Percentiles rank a stretch among this genome's conserved stretches.
Evolutionary conservation across 495 filamentous ascomycete genomes (phyloP).

Genomic region (Bombardia bombarda): DNA sequence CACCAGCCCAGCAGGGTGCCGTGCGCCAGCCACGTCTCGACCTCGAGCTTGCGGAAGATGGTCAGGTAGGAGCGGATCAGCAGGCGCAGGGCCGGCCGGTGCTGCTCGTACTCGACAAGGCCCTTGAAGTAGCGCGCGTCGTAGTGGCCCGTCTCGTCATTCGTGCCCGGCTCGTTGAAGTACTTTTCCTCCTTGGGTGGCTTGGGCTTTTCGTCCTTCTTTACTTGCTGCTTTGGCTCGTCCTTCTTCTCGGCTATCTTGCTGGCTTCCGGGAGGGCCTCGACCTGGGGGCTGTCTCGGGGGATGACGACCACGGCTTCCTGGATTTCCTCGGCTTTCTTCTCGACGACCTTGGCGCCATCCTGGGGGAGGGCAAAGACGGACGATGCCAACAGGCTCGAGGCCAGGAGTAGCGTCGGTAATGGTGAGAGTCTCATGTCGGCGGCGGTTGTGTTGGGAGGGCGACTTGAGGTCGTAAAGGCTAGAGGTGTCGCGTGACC

Average conservation of each 20-base stretch:
- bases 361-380: not conserved
- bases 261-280: too few species aligned
- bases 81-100: slow-evolving; percentile 54
- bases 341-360: not conserved
- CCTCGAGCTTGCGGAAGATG: slow-evolving; percentile 50
- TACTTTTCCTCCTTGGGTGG: slow-evolving; percentile 30
- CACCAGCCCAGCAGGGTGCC: slow-evolving; percentile 85
- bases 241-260: too few species aligned
- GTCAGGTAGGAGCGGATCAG: slow-evolving; percentile 69
- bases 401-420: not conserved
- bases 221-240: too few species aligned
- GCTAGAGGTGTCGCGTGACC: too few species aligned
- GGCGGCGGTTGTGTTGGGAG: not conserved
- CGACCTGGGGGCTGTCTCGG: too few species aligned
- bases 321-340: not conserved
- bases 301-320: not conserved
- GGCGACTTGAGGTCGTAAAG: too few species aligned
- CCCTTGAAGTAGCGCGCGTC: slow-evolving; percentile 60
- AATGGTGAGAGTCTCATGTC: not conserved
- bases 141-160: slow-evolving; percentile 57
- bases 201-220: too few species aligned
- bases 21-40: slow-evolving; percentile 85
- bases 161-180: slow-evolving; percentile 50
- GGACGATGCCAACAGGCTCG: not conserved
- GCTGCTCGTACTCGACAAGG: slow-evolving; percentile 53